A percentile compares a stretch with the other conserved stretches of the same genome.
These are phyloP conservation scores for Penicillium crustosum DNA, from an alignment of 2,329 filamentous ascomycete genomes.

Conservation along the genomic window DNA sequence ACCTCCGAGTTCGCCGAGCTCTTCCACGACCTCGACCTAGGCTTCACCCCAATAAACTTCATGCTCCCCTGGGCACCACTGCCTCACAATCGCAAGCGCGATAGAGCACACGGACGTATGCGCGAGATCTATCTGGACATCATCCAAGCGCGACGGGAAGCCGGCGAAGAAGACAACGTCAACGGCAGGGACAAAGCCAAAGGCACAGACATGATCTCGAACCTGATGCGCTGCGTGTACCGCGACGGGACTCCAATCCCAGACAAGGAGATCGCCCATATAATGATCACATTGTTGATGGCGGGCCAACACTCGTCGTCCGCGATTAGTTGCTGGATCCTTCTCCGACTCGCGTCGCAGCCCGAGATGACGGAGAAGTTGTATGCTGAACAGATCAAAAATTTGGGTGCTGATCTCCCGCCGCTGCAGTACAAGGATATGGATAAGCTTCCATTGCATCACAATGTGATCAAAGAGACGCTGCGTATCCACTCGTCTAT, in stretches of 20 bases:
- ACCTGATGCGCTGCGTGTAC: constrained; percentile 74
- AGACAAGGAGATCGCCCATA: constrained; percentile 75
- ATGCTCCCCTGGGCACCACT: constrained; percentile 76
- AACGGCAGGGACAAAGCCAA: constrained; percentile 39
- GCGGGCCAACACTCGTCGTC: constrained; percentile 80
- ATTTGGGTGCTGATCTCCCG: constrained; percentile 55
- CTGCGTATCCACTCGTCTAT: constrained; percentile 70
- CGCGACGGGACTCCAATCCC: constrained; percentile 69
- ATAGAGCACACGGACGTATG: constrained; percentile 70
- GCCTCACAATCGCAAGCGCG: constrained; percentile 71
- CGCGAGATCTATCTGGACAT: constrained; percentile 68
- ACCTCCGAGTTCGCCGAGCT: constrained; percentile 70
- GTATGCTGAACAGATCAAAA: constrained; percentile 62
- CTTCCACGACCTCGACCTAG: constrained; percentile 78
- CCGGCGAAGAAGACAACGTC: background rate
- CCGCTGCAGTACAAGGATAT: constrained; percentile 61
- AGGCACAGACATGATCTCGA: constrained; percentile 70
- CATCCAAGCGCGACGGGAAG: constrained; percentile 62
- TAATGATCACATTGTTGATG: constrained; percentile 87
- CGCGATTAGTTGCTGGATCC: constrained; percentile 74
- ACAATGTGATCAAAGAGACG: constrained; percentile 69
- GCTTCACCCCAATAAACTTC: constrained; percentile 80
- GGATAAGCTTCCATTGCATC: constrained; percentile 60
- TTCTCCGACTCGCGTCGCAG: constrained; percentile 69
- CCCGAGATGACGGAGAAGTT: constrained; percentile 70